Percentiles rank a stretch among this genome's conserved stretches.
Conservation (phyloP, 768 basidiomycete genomes). For the Lentinula sp. region DNA sequence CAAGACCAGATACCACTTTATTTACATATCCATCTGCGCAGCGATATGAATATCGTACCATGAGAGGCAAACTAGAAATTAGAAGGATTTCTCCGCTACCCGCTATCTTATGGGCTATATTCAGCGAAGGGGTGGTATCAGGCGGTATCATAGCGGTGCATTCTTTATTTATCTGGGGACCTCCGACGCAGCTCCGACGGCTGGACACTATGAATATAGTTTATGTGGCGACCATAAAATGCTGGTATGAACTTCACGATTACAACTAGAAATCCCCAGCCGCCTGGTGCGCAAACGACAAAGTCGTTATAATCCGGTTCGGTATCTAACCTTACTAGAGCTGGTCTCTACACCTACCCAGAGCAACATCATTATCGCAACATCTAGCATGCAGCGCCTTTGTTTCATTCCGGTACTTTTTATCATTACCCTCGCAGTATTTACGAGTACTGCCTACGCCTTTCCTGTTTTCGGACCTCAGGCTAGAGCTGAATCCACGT, state of each 20-base stretch:
- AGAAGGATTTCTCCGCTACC: not conserved
- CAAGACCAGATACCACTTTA: too few species aligned
- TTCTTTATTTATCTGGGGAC: too few species aligned
- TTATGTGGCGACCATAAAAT: too few species aligned
- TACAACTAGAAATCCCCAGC: not conserved
- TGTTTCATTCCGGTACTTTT: not conserved
- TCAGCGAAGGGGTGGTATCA: too few species aligned
- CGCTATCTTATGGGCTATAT: too few species aligned
- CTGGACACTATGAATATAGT: too few species aligned
- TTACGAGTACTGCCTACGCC: not conserved
- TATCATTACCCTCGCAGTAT: not conserved
- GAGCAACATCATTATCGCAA: not conserved
- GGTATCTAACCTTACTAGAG: not conserved
- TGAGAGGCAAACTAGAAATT: too few species aligned
- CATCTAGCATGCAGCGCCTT: not conserved
- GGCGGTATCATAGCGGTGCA: too few species aligned
- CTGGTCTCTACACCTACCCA: not conserved
- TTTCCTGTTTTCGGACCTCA: not conserved
- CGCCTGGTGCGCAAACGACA: not conserved
- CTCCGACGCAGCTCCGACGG: too few species aligned
- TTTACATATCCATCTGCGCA: too few species aligned
- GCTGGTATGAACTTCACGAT: too few species aligned
- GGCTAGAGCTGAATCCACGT: not conserved
- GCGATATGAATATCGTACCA: too few species aligned
- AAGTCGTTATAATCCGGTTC: not conserved